phyloP scores from a whole-genome alignment of 495 filamentous ascomycete species.

The Oidiodendron maius region DNA sequence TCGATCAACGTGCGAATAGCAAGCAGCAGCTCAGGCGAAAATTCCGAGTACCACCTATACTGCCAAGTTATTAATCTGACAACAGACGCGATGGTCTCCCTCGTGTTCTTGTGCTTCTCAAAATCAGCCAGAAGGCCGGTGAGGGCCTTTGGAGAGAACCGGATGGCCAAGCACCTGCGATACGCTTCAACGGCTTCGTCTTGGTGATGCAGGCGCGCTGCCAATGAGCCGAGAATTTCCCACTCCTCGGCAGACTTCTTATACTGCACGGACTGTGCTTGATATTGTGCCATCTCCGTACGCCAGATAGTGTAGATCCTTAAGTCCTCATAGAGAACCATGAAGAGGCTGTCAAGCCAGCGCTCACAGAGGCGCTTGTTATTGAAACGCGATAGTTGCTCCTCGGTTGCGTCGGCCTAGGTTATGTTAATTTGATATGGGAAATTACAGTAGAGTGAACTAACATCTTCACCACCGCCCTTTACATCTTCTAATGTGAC shows the following conservation, averaged over 20 bases:
- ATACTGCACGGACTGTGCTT: slow-evolving; percentile 84
- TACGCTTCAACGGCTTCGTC: slow-evolving; percentile 93
- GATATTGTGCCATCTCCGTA: slow-evolving; percentile 90
- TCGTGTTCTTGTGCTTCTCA: slow-evolving; percentile 64
- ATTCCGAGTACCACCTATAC: slow-evolving; percentile 99
- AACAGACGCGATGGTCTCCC: slow-evolving; percentile 69
- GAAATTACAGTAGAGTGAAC: slow-evolving; percentile 18
- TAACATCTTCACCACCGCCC: slow-evolving; percentile 71
- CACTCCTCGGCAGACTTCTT: slow-evolving; percentile 95
- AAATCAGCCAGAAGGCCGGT: slow-evolving; percentile 72
- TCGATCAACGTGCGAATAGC: slow-evolving; percentile 89
- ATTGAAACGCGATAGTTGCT: slow-evolving; percentile 65
- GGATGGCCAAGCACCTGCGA: slow-evolving; percentile 68
- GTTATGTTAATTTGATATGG: slow-evolving; percentile 6
- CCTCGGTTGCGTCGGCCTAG: slow-evolving; percentile 37
- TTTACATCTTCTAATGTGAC: slow-evolving; percentile 78
- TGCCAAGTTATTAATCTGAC: slow-evolving; percentile 94
- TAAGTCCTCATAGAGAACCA: slow-evolving; percentile 97
- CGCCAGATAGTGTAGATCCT: slow-evolving; percentile 99
- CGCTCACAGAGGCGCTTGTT: slow-evolving; percentile 96
- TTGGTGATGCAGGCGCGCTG: slow-evolving; percentile 81
- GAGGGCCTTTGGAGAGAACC: slow-evolving; percentile 88
- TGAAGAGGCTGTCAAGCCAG: slow-evolving; percentile 98
- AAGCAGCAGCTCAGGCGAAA: slow-evolving; percentile 82
- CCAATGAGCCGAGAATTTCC: slow-evolving; percentile 94